Conservation (phyloP, 2,329 filamentous ascomycete species). For the Neoarthrinium moseri region DNA sequence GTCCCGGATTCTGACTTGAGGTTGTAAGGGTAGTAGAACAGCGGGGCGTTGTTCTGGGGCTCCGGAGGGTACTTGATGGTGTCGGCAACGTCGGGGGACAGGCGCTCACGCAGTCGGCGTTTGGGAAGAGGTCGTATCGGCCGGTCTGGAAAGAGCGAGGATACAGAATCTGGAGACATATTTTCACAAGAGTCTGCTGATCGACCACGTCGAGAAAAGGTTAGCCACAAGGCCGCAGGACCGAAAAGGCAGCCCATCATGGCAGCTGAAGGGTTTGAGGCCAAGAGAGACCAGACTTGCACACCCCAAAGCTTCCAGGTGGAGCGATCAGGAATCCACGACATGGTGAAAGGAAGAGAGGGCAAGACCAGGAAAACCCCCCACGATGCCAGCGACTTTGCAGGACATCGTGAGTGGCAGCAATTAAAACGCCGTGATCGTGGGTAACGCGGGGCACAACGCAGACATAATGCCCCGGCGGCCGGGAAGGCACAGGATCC, state of each 20-base stretch:
- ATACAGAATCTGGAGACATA: constrained; percentile 74
- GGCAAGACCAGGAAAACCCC: background rate
- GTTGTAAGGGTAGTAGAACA: constrained; percentile 74
- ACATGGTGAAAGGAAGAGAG: background rate
- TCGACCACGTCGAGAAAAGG: constrained; percentile 19
- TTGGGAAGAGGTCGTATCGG: constrained; percentile 91
- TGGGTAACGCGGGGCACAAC: background rate
- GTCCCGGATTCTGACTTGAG: constrained; percentile 45
- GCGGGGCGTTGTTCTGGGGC: constrained; percentile 66
- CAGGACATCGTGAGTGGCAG: background rate
- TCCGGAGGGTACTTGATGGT: constrained; percentile 80
- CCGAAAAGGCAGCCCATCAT: constrained; percentile 20
- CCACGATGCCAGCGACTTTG: no score
- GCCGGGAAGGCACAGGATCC: no score
- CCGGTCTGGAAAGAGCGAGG: constrained; percentile 81
- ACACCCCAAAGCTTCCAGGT: constrained; percentile 1
- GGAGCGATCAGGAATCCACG: background rate
- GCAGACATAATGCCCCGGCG: no score
- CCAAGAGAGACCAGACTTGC: constrained; percentile 7
- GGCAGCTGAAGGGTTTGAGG: constrained; percentile 12
- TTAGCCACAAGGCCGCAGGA: constrained; percentile 29
- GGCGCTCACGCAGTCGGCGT: constrained; percentile 79
- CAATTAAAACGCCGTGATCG: background rate
- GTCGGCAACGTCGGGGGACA: constrained; percentile 81
- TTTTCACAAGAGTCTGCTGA: constrained; percentile 43